A percentile compares a stretch with the other conserved stretches of the same genome.
phyloP scores from a whole-genome alignment of 257 asterid genomes.

The Solanum chiquidenum region DNA sequence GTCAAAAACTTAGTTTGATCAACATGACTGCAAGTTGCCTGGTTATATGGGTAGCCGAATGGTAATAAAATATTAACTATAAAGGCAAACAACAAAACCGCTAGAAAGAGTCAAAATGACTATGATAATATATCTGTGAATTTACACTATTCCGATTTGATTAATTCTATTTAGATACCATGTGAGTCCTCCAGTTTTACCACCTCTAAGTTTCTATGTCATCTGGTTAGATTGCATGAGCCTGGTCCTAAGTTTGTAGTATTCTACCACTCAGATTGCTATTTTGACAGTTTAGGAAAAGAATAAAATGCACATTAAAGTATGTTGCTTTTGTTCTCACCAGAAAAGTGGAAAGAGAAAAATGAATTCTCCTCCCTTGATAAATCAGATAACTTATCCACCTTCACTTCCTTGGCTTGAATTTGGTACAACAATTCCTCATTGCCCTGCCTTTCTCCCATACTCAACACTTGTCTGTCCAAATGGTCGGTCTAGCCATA shows the following conservation, averaged over 20 bases:
- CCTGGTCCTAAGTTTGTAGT: background rate
- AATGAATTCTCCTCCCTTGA: background rate
- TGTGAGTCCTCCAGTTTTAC: background rate
- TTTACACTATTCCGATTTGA: background rate
- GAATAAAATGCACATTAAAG: background rate
- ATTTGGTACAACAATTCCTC: background rate
- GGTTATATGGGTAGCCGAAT: background rate
- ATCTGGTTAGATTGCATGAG: background rate
- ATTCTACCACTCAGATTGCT: background rate
- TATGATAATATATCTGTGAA: background rate
- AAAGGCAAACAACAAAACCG: background rate
- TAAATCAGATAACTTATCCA: background rate
- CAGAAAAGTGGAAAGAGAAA: background rate
- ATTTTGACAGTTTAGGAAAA: background rate
- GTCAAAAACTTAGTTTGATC: background rate
- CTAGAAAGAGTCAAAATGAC: background rate
- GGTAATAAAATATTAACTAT: background rate
- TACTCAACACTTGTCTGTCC: background rate
- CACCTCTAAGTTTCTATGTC: background rate
- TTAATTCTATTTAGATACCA: background rate
- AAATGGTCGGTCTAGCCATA: background rate
- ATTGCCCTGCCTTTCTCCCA: background rate
- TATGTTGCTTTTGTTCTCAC: background rate
- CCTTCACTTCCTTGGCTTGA: background rate
- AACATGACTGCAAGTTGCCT: background rate